Evolutionary conservation across 176 grass and related monocot genomes (phyloP).

Genomic region (Paspalum notatum): DNA sequence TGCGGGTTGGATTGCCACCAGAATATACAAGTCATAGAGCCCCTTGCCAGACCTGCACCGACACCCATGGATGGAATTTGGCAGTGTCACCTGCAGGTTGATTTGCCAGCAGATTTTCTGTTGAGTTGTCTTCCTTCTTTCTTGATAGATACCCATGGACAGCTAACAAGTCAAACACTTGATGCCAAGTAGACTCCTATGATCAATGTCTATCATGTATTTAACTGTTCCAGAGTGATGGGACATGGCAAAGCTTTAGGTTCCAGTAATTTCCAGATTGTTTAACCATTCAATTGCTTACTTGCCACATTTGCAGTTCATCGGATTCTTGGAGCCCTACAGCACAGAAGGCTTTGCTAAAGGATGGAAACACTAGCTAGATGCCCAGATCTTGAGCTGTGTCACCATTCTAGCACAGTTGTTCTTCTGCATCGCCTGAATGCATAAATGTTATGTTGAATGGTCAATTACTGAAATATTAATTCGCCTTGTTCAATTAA

Average conservation of each 20-base stretch:
- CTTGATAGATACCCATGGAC: background rate
- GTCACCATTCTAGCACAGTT: background rate
- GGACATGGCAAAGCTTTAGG: background rate
- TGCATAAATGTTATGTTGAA: background rate
- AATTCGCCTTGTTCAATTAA: background rate
- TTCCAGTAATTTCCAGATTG: background rate
- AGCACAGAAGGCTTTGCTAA: conserved; percentile 66
- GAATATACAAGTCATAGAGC: too few species aligned
- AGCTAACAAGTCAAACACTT: background rate
- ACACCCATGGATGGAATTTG: too few species aligned
- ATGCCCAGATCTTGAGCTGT: background rate
- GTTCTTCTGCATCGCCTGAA: background rate
- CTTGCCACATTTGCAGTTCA: conserved; percentile 62
- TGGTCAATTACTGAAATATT: background rate
- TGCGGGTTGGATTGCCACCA: too few species aligned
- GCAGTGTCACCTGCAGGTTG: too few species aligned
- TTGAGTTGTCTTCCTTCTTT: background rate
- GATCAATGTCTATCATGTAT: background rate
- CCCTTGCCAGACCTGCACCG: too few species aligned
- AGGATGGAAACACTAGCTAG: conserved; percentile 75
- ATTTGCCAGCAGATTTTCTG: background rate
- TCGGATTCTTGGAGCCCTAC: conserved; percentile 95
- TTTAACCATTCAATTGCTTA: background rate
- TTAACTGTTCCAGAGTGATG: background rate
- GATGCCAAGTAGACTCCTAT: background rate